Evolutionary conservation across 345 rosid genomes (phyloP).

Genomic region (Eucalyptus polyanthemos): DNA sequence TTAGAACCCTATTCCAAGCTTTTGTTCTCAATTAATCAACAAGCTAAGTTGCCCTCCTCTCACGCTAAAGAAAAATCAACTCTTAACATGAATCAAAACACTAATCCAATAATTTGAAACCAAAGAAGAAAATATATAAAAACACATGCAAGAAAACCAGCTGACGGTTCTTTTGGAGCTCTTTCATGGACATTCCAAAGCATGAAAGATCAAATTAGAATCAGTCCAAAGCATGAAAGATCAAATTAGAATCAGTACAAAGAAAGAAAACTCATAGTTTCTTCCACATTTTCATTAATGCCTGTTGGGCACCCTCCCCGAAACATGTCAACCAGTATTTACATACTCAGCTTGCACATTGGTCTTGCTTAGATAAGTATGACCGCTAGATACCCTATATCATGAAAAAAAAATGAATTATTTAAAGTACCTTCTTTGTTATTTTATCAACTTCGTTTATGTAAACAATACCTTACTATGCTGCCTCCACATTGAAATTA

Average conservation of each 20-base stretch:
- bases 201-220: not conserved
- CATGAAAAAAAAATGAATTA: not conserved
- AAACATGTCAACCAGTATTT: constrained; percentile 78
- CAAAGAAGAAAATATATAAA: not conserved
- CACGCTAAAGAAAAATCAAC: not conserved
- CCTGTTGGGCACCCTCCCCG: constrained; percentile 97
- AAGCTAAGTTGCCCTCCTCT: not conserved
- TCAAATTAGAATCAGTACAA: not conserved
- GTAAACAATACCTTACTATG: constrained; percentile 88
- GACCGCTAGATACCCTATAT: not conserved
- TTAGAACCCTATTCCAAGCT: not conserved
- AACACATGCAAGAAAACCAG: not conserved
- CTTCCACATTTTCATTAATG: constrained; percentile 90
- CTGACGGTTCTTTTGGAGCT: not conserved
- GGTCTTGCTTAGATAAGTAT: not conserved
- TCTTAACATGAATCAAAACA: not conserved
- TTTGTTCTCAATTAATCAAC: not conserved
- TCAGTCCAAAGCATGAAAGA: not conserved
- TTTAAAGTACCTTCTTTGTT: constrained; percentile 52
- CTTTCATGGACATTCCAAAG: not conserved
- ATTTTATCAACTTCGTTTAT: constrained; percentile 98
- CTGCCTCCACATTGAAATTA: constrained; percentile 76
- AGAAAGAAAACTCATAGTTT: constrained; percentile 43
- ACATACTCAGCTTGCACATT: constrained; percentile 53
- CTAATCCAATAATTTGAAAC: not conserved